Evolutionary conservation across 1,284 basidiomycete genomes (phyloP), one percentile per base, ranked within the genome.

Genomic region (Ustilago trichophora): DNA sequence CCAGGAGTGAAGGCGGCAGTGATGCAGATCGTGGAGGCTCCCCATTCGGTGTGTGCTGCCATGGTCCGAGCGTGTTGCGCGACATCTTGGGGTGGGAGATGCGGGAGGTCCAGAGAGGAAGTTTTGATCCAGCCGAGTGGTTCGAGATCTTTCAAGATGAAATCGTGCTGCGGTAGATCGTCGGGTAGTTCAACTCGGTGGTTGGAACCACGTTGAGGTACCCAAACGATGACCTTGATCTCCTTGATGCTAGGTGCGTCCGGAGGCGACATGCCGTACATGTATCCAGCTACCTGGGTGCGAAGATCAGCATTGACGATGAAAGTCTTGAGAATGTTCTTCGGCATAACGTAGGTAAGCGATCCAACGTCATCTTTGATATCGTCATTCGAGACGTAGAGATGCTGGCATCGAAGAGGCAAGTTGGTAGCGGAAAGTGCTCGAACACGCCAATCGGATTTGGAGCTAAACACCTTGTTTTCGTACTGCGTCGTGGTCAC

Each of bases 231-330:
- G 18, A 93, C 93, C 86, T 95, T 96, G 84, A 99, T 91, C 85
- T 99, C 96, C 85, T 98, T 97, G 71, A 98, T 96, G 82, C 95
- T 93, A 71, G 92, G 91, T 85, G 98, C 98, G 83, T 99, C 94
- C 1, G 92, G 87, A 6, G 96, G 95, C 18, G 91, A 94, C 10
- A 86, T 85, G 65, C 96, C 96, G 81, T 96, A 99, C 64, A 99
- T 82, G 85, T 89, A 96, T 0, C 90, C 95, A 0, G 93, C 93
- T 35, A 97, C 92, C 83, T 98, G 95, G 1, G 96, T 96, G 38
- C 96, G 90, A 42, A 98, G 86, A 83, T 99, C 96, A 21, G 93
- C 88, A 21, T 92, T 91, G 45, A 91, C 88, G 76, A 98, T 91
- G 84, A 99, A 98, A 10, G 93, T 91, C 55, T 92, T 90, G 40